Conservation (phyloP, 768 basidiomycete species). For the Amanita phalloides region DNA sequence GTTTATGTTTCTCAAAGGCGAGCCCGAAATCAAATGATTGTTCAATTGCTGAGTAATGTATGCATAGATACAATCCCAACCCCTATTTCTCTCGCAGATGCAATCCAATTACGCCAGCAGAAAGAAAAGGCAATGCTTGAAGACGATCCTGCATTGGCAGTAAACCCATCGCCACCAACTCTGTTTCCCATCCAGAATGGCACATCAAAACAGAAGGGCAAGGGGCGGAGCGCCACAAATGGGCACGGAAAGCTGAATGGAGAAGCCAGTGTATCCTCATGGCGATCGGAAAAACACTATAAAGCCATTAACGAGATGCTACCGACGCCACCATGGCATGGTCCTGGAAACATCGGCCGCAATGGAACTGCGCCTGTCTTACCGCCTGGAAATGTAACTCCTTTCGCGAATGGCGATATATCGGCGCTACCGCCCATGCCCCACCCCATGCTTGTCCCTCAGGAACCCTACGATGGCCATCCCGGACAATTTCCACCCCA, state of each 20-base stretch:
- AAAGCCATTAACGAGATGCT: background rate
- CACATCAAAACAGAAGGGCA: slow-evolving; percentile 25
- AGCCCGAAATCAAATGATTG: background rate
- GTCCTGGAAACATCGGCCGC: background rate
- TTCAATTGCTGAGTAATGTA: slow-evolving; percentile 1
- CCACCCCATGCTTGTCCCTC: slow-evolving; percentile 15
- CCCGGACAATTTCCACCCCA: slow-evolving; percentile 1
- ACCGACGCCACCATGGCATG: background rate
- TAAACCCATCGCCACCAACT: slow-evolving; percentile 14
- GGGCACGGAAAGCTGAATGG: slow-evolving; percentile 24
- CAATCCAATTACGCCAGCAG: slow-evolving; percentile 41
- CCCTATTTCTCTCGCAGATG: slow-evolving; percentile 47
- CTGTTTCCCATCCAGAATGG: slow-evolving; percentile 8
- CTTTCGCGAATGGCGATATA: slow-evolving; percentile 17
- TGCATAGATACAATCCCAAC: slow-evolving; percentile 54
- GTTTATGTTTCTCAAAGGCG: slow-evolving; percentile 65
- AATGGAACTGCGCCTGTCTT: background rate
- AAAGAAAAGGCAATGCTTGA: slow-evolving; percentile 49
- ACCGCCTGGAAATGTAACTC: slow-evolving; percentile 10
- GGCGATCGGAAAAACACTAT: background rate
- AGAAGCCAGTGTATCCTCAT: slow-evolving; percentile 12
- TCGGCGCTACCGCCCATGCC: slow-evolving; percentile 18
- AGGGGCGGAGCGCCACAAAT: slow-evolving; percentile 18
- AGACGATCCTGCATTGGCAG: slow-evolving; percentile 42
- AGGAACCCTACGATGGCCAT: slow-evolving; percentile 5